Conservation (phyloP, 306 rosid genomes). For the Dryas alaskensis region DNA sequence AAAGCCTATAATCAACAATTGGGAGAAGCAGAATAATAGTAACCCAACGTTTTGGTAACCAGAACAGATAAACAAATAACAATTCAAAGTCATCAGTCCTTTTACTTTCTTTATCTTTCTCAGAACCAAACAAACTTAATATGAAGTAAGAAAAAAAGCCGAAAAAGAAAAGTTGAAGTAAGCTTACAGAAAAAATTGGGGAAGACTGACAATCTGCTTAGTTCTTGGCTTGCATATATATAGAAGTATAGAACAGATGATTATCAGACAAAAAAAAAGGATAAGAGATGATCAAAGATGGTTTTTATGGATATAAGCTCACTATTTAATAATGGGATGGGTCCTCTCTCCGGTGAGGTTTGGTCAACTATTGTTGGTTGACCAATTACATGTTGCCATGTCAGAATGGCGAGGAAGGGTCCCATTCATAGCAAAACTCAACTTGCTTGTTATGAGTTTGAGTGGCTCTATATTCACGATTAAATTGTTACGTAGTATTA, state of each 20-base stretch:
- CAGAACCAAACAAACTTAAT: background rate
- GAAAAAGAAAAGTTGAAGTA: background rate
- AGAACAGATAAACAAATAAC: background rate
- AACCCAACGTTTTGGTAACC: slow-evolving; percentile 2
- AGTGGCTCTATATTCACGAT: no score
- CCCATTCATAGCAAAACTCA: background rate
- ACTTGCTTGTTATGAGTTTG: background rate
- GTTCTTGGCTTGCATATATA: background rate
- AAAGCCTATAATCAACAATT: background rate
- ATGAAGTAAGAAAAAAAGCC: background rate
- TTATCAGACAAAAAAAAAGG: background rate
- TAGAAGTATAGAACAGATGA: background rate
- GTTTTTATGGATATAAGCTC: background rate
- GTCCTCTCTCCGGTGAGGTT: slow-evolving; percentile 11
- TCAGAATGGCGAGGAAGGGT: background rate
- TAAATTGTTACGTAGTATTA: no score
- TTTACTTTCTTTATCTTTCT: background rate
- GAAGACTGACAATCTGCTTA: background rate
- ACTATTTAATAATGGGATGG: slow-evolving; percentile 10
- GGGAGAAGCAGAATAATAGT: background rate
- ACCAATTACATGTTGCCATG: slow-evolving; percentile 17
- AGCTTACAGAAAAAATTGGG: slow-evolving; percentile 18
- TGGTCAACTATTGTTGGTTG: background rate
- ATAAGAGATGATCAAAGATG: no score
- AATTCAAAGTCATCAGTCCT: no score